Percentiles rank a stretch among this genome's conserved stretches.
These are phyloP conservation scores for Fulvia fulva DNA, from an alignment of 2,329 filamentous ascomycete genomes.

Conservation along the genomic window DNA sequence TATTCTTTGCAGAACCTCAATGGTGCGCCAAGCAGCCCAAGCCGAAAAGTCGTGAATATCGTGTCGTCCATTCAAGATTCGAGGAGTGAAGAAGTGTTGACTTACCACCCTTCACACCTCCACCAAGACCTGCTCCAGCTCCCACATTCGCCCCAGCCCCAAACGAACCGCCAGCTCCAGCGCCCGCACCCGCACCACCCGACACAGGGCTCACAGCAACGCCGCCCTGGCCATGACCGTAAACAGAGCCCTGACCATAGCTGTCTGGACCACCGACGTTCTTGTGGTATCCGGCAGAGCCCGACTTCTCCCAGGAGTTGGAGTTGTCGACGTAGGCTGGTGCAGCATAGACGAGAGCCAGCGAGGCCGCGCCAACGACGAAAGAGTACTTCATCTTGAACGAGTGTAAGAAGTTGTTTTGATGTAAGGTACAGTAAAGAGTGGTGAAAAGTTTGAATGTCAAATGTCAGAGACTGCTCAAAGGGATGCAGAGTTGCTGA, in stretches of 20 bases:
- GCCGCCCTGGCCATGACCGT: neutral
- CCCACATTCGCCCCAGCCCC: neutral
- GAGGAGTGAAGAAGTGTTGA: neutral
- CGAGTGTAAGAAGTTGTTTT: neutral
- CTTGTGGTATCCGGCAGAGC: neutral
- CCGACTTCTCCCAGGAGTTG: neutral
- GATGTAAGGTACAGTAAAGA: neutral
- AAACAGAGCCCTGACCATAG: neutral
- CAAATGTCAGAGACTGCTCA: neutral
- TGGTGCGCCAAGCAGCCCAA: neutral
- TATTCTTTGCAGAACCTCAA: neutral
- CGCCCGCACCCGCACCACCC: neutral
- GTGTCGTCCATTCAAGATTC: too few relatives aligned
- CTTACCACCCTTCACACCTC: neutral
- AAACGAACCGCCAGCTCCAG: neutral
- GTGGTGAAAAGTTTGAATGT: neutral
- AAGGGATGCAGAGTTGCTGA: neutral
- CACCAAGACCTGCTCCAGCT: neutral
- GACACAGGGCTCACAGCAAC: neutral
- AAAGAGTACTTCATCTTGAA: conserved; percentile 1
- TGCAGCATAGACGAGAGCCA: conserved; percentile 1
- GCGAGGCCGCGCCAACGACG: neutral
- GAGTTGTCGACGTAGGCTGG: neutral
- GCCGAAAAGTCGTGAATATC: too few relatives aligned
- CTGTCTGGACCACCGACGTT: neutral